Base-by-base conservation (phyloP, 1,284 basidiomycete species). In the Porogramme epimiltina region DNA sequence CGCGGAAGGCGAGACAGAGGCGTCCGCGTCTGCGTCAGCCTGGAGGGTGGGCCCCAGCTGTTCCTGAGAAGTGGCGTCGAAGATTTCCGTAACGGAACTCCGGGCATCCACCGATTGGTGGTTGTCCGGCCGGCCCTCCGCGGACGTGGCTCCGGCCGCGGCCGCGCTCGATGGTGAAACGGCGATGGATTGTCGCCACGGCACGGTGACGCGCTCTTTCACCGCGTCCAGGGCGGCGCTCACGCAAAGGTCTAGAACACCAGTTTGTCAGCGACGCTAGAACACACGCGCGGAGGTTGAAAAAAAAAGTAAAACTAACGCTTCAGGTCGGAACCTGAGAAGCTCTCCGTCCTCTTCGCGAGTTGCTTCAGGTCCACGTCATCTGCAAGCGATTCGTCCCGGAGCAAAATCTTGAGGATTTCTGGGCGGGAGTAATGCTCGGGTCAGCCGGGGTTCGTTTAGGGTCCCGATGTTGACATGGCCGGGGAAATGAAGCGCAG, bases 251-350 rank as follows among this genome's bases (percentile, higher is more conserved):
- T 96, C 93, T 95, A 61, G 3, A 37, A 42, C 15, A 25, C 18
- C 55, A 19, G 16, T 6, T 6, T 18, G 54, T 42, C 52, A 49
- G 51, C 54, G 22, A 63, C 56, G 57, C 22, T 24, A 47, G 31
- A 59, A 64, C 56, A 52, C n/a, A 16, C 34, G 36, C 45, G 41
- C 34, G 16, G 18, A 42, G 22, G 4, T 36, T 10, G 46, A 47
- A 19, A 48, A 6, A 44, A 39, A 42, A 16, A 40, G 48, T 49
- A 20, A 28, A 1, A 78, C 91, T 68, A 59, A 95, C 93, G 91
- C 70, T 95, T 95, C 52, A 96, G 74, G 69, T 96, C 93, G n/a
- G 91, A 94, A 16, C 93, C 93, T 47, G 93, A 95, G 71, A 93
- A 96, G 52, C 82, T 84, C 47, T 91, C 90, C 0, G 93, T 94